phyloP scores from a whole-genome alignment of 805 yeast genomes.

The Yamadazyma sp. region DNA sequence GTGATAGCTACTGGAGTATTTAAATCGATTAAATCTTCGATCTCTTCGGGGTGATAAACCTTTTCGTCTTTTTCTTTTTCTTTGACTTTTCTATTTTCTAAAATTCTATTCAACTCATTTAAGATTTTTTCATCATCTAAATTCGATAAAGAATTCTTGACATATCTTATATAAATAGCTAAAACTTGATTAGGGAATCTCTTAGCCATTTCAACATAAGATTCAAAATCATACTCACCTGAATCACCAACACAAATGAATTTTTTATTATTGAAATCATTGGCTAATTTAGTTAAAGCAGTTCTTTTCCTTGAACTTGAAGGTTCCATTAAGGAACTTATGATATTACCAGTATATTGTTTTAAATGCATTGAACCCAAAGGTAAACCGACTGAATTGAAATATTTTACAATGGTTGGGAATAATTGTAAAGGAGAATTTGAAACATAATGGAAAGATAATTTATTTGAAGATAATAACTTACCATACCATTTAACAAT shows the following conservation, averaged over 20 bases:
- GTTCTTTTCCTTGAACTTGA: constrained; percentile 75
- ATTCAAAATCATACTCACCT: constrained; percentile 93
- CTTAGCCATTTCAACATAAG: constrained; percentile 70
- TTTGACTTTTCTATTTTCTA: constrained; percentile 4
- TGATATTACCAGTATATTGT: constrained; percentile 79
- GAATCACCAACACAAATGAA: constrained; percentile 92
- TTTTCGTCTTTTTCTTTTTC: neutral
- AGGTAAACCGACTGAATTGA: constrained; percentile 60
- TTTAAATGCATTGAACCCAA: constrained; percentile 81
- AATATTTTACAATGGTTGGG: constrained; percentile 54
- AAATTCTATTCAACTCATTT: constrained; percentile 26
- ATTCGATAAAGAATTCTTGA: constrained; percentile 65
- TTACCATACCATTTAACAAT: constrained; percentile 68
- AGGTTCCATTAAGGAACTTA: constrained; percentile 83
- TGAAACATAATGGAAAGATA: constrained; percentile 87
- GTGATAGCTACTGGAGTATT: constrained; percentile 17
- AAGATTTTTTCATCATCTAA: constrained; percentile 38
- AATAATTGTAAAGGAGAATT: constrained; percentile 93
- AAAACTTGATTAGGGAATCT: constrained; percentile 58
- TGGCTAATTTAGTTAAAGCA: constrained; percentile 57
- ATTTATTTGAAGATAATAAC: constrained; percentile 42
- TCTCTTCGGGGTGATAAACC: constrained; percentile 9
- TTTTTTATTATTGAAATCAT: constrained; percentile 72
- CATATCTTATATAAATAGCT: constrained; percentile 80
- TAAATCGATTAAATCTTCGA: constrained; percentile 36